Base-by-base conservation (phyloP, 805 yeast species). In the Kluyveromyces dobzhanskii region DNA sequence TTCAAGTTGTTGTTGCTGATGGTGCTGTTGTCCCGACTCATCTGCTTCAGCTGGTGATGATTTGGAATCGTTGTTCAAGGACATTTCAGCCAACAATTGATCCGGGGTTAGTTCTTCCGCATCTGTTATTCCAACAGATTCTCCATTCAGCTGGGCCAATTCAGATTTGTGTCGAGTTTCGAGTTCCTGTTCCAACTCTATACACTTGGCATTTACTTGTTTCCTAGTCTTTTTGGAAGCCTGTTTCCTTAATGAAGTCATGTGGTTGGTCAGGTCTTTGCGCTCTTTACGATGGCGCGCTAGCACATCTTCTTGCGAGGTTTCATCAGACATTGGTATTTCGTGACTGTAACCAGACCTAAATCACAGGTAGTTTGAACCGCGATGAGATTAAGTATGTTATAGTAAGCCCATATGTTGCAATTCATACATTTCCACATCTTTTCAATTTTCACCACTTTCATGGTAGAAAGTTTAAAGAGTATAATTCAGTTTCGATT, bases 201-300 rank as follows among this genome's bases (percentile, higher is more conserved):
- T 66, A 48, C 88, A 79, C 50, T 75, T 74, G 38, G 67, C 66
- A 46, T 69, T 59, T 8, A 85, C 79, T 44, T 75, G 76, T 57
- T 81, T 83, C 49, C 82, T 73, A 37, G 79, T 83, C 35, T 86
- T 80, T 54, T 85, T 84, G 13, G 85, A 76, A 2, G 90, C 88
- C 59, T 80, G 90, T 51, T 85, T 85, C 63, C 81, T 85, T 70
- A 87, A 61, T 2, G 83, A 80, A 2, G 94, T 85, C 23, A 77
- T 67, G 23, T 73, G 70, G 8, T 83, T 80, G 16, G 73, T 66
- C 43, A 85, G 64, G 41, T 85, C 87, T 45, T 77, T 71, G 40
- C 57, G 59, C 57, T 86, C 94, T 51, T 78, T 78, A 48, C 75
- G 69, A 48, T 87, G 95, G 44, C 82, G 70, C 11, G 45, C 40